phyloP scores from a whole-genome alignment of 371 early-diverging fungal species.

The Rhizopus delemar region DNA sequence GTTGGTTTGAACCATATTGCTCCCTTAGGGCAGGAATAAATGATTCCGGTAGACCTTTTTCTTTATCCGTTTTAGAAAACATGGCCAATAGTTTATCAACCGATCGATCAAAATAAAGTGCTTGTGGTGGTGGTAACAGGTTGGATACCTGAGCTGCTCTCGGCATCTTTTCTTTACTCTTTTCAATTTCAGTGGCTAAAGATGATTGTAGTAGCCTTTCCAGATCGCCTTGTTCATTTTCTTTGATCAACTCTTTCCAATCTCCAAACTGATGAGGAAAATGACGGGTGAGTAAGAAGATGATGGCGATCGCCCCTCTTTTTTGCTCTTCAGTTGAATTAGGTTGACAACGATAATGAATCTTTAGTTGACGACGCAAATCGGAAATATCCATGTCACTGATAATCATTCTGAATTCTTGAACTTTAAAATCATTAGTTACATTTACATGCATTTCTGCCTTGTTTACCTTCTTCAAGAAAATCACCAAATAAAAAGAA shows the following conservation, averaged over 20 bases:
- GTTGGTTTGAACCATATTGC: constrained; percentile 82
- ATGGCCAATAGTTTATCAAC: constrained; percentile 76
- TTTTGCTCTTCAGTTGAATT: constrained; percentile 64
- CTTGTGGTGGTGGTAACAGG: constrained; percentile 60
- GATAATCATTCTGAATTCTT: constrained; percentile 76
- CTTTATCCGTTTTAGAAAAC: constrained; percentile 73
- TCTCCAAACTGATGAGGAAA: constrained; percentile 66
- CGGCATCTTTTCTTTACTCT: constrained; percentile 32
- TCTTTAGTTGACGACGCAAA: constrained; percentile 73
- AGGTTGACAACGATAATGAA: constrained; percentile 82
- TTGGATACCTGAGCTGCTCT: constrained; percentile 30
- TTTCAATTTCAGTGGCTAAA: constrained; percentile 31
- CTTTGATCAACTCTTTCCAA: constrained; percentile 87
- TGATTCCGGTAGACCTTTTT: constrained; percentile 66
- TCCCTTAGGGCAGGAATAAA: constrained; percentile 58
- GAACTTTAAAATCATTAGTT: constrained; percentile 12
- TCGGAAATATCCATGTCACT: constrained; percentile 74
- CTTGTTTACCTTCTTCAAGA: constrained; percentile 71
- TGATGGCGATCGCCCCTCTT: constrained; percentile 70
- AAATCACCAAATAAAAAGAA: constrained; percentile 93
- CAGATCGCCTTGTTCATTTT: constrained; percentile 73
- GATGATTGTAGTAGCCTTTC: constrained; percentile 56
- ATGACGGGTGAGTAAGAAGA: constrained; percentile 61
- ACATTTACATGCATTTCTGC: not conserved
- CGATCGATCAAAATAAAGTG: constrained; percentile 87